Base-by-base conservation (phyloP, 345 rosid genomes). In the Excoecaria agallocha region DNA sequence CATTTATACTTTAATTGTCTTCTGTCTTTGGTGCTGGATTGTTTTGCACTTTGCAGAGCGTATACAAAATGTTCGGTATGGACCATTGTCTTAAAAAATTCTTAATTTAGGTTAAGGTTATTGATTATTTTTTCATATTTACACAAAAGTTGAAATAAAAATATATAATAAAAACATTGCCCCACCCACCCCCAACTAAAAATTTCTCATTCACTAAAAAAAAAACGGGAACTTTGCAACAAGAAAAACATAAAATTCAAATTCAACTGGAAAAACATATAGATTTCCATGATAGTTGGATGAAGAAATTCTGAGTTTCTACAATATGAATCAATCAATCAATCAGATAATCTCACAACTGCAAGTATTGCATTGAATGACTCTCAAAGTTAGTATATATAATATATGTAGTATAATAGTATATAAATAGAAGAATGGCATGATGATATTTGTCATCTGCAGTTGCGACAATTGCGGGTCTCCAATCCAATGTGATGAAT, bases 271-370 rank as follows among this genome's bases (percentile, higher is more conserved):
- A 30, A 30, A 30, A 30, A 30, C 30, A 30, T 30, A 30, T 30
- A 30, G 30, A 30, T 30, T 30, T 30, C 30, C 30, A 30, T 30
- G 2, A 30, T 2, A 30, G 30, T 30, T 30, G 30, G 30, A 30
- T 30, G 30, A 30, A 30, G 30, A 30, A 50, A 49, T 64, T 72
- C 74, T 50, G 57, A 45, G 70, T 37, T 76, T 79, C 70, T 81
- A 85, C 85, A 82, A 73, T 69, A 75, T 41, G 76, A 78, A 79
- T 80, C 82, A 75, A 30, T 30, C n/a, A n/a, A 69, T 66, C 88
- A 76, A 62, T 30, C 88, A n/a, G 76, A 39, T 45, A 74, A 74
- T 68, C 79, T 79, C 50, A 45, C 13, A 8, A 41, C 17, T 67
- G 41, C 30, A 69, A 72, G 80, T 57, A 55, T 55, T 58, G 3